A percentile compares a stretch with the other conserved stretches of the same genome.
Evolutionary conservation across 768 basidiomycete genomes (phyloP).

Genomic region (Gloeophyllum trabeum): DNA sequence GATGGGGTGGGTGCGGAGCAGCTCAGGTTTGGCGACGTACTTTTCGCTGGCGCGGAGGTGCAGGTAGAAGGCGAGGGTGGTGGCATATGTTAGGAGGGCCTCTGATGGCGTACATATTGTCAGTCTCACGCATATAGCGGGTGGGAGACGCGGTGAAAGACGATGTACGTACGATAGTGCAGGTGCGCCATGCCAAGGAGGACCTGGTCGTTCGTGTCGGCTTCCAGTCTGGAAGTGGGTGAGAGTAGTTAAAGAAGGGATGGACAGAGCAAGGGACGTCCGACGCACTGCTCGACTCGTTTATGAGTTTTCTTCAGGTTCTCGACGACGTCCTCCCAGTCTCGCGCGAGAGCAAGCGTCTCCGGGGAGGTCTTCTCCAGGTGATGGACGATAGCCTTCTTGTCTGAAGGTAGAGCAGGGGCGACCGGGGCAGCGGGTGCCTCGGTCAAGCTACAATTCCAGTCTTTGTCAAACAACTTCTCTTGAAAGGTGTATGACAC

Average conservation of each 20-base stretch:
- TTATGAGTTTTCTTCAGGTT: constrained; percentile 39
- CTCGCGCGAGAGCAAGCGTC: constrained; percentile 67
- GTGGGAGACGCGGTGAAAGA: constrained; percentile 1
- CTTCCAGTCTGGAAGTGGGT: constrained; percentile 29
- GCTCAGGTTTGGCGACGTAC: constrained; percentile 47
- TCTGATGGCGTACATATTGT: constrained; percentile 34
- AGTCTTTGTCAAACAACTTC: background rate
- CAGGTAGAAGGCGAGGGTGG: constrained; percentile 86
- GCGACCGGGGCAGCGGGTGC: constrained; percentile 25
- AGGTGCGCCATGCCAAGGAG: constrained; percentile 67
- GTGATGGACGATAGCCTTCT: constrained; percentile 45
- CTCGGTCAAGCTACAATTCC: constrained; percentile 22
- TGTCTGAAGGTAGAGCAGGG: constrained; percentile 39
- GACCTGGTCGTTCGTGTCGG: constrained; percentile 36
- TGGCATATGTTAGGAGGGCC: constrained; percentile 80
- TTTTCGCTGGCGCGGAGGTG: constrained; percentile 68
- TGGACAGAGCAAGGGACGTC: background rate
- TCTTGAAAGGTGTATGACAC: constrained; percentile 1
- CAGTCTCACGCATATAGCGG: background rate
- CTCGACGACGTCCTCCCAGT: constrained; percentile 66
- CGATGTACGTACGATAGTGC: constrained; percentile 67
- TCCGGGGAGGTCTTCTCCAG: constrained; percentile 72
- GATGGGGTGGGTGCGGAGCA: constrained; percentile 61
- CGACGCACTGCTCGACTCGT: constrained; percentile 42
- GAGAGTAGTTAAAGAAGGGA: constrained; percentile 1